phyloP scores from a whole-genome alignment of 805 yeast genomes.

The Candida morakotiae region DNA sequence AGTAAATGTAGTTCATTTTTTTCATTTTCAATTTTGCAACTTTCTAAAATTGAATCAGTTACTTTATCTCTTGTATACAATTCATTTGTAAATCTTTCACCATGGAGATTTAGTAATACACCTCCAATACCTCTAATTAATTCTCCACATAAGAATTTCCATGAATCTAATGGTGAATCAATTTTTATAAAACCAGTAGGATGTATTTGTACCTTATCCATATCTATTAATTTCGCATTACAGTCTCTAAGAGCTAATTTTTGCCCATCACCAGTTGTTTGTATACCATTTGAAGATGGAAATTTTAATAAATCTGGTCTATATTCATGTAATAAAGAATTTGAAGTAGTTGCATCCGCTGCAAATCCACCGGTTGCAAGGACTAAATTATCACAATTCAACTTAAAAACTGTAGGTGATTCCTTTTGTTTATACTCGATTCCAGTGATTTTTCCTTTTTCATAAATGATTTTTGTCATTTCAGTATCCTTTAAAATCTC shows the following conservation, averaged over 20 bases:
- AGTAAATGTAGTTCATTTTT: constrained; percentile 1
- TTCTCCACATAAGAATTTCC: constrained; percentile 60
- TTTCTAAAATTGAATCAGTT: constrained; percentile 35
- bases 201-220: constrained; percentile 59
- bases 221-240: constrained; percentile 49
- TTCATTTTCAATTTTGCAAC: constrained; percentile 15
- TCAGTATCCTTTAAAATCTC: constrained; percentile 6
- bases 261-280: constrained; percentile 60
- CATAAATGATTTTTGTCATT: constrained; percentile 3
- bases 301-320: constrained; percentile 43
- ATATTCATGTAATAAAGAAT: constrained; percentile 32
- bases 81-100: constrained; percentile 52
- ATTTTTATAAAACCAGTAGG: constrained; percentile 57
- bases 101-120: constrained; percentile 43
- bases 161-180: constrained; percentile 32
- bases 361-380: constrained; percentile 62
- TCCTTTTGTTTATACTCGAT: constrained; percentile 33
- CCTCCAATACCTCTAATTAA: constrained; percentile 60
- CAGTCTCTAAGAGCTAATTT: constrained; percentile 38
- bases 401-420: neutral
- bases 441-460: constrained; percentile 28
- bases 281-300: constrained; percentile 56
- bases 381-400: constrained; percentile 27
- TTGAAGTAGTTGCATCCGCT: constrained; percentile 27
- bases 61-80: constrained; percentile 51